Percentiles rank a stretch among this genome's conserved stretches.
Evolutionary conservation across 176 grass and related monocot genomes (phyloP).

Genomic region (Phoenix roebelenii): DNA sequence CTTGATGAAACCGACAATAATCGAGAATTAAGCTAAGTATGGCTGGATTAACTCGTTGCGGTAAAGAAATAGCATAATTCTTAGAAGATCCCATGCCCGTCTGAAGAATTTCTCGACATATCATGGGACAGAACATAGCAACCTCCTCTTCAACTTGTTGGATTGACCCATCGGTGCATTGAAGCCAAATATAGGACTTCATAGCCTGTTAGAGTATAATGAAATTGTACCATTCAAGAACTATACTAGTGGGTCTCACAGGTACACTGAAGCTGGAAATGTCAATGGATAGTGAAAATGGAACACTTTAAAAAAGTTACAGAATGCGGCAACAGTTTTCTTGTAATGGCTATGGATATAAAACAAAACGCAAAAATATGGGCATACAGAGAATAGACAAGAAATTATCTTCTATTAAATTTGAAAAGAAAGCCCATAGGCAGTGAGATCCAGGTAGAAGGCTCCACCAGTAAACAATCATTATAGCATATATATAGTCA

Average conservation of each 20-base stretch:
- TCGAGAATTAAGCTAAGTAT: constrained; percentile 98
- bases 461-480: too few species aligned
- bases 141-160: constrained; percentile 99
- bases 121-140: constrained; percentile 97
- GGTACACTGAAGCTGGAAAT: background rate
- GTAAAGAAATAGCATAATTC: constrained; percentile 90
- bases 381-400: too few species aligned
- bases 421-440: too few species aligned
- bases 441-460: too few species aligned
- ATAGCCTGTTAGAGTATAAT: constrained; percentile 41
- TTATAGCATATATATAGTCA: too few species aligned
- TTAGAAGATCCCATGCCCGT: constrained; percentile 88
- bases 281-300: background rate
- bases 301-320: background rate
- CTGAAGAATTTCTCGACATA: constrained; percentile 79
- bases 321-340: background rate
- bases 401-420: too few species aligned
- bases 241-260: background rate
- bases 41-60: constrained; percentile 74
- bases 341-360: too few species aligned
- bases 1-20: constrained; percentile 97
- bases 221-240: background rate
- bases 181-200: constrained; percentile 97
- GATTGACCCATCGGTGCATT: constrained; percentile 97
- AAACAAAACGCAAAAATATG: too few species aligned